Evolutionary conservation across 495 filamentous ascomycete genomes (phyloP).

Genomic region (Tetracladium setigerum): DNA sequence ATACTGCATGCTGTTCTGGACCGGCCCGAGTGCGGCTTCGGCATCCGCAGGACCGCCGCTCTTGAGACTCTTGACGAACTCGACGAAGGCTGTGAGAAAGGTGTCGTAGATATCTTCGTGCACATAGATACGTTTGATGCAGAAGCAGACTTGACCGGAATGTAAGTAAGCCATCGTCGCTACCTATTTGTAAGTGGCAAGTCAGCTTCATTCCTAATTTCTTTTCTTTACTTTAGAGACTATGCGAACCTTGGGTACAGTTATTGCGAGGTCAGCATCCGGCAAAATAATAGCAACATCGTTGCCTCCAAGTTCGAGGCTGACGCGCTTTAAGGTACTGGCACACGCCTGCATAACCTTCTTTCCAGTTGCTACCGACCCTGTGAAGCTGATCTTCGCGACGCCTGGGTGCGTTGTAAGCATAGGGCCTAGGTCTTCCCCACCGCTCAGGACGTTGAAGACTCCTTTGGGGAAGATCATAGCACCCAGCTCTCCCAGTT

Average conservation of each 20-base stretch:
- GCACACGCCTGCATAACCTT: slow-evolving; percentile 44
- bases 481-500: slow-evolving; percentile 46
- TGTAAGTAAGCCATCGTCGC: slow-evolving; percentile 41
- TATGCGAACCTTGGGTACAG: slow-evolving; percentile 23
- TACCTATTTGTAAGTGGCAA: slow-evolving; percentile 28
- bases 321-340: slow-evolving; percentile 46
- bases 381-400: slow-evolving; percentile 55
- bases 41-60: slow-evolving; percentile 30
- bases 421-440: slow-evolving; percentile 44
- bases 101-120: slow-evolving; percentile 48
- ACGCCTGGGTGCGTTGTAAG: slow-evolving; percentile 48
- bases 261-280: slow-evolving; percentile 34
- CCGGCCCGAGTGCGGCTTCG: slow-evolving; percentile 35
- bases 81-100: slow-evolving; percentile 41
- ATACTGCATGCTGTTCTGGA: slow-evolving; percentile 49
- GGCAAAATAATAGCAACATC: slow-evolving; percentile 47
- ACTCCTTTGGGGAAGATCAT: slow-evolving; percentile 50
- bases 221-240: not conserved
- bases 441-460: slow-evolving; percentile 48
- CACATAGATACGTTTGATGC: slow-evolving; percentile 42
- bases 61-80: slow-evolving; percentile 35
- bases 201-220: not conserved
- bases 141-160: slow-evolving; percentile 31
- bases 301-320: slow-evolving; percentile 51
- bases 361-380: slow-evolving; percentile 47